Conservation (phyloP, 2,329 filamentous ascomycete species). For the Amauroascus verrucosus region DNA sequence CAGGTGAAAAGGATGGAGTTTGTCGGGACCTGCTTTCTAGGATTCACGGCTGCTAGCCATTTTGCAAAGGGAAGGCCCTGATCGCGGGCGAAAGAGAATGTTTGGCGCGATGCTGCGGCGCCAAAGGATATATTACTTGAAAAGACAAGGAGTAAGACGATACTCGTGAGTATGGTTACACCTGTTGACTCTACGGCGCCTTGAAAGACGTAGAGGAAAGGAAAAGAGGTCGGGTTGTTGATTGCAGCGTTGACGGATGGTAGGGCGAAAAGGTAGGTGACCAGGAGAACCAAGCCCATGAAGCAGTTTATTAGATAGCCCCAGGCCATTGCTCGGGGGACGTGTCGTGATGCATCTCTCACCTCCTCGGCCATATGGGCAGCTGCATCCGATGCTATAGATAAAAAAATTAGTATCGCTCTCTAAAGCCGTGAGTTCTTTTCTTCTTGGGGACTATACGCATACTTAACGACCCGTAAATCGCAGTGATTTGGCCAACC, state of each 20-base stretch:
- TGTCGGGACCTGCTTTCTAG: conserved; percentile 20
- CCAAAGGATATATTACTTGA: conserved; percentile 37
- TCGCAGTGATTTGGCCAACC: conserved; percentile 34
- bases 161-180: conserved; percentile 22
- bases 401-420: neutral
- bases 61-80: conserved; percentile 26
- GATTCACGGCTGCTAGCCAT: conserved; percentile 24
- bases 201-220: conserved; percentile 36
- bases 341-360: conserved; percentile 26
- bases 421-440: neutral
- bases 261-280: conserved; percentile 29
- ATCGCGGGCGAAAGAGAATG: conserved; percentile 24
- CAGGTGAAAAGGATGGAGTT: conserved; percentile 23
- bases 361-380: conserved; percentile 32
- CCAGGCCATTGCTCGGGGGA: conserved; percentile 30
- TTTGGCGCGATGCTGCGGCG: conserved; percentile 25
- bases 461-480: conserved; percentile 31
- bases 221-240: conserved; percentile 26
- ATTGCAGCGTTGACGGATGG: conserved; percentile 28
- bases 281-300: conserved; percentile 29
- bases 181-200: conserved; percentile 38
- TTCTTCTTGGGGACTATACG: neutral
- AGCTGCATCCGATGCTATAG: conserved; percentile 18
- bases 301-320: conserved; percentile 28
- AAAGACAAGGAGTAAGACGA: conserved; percentile 27